Base-by-base conservation (phyloP, 2,329 filamentous ascomycete species). In the Colletotrichum godetiae region DNA sequence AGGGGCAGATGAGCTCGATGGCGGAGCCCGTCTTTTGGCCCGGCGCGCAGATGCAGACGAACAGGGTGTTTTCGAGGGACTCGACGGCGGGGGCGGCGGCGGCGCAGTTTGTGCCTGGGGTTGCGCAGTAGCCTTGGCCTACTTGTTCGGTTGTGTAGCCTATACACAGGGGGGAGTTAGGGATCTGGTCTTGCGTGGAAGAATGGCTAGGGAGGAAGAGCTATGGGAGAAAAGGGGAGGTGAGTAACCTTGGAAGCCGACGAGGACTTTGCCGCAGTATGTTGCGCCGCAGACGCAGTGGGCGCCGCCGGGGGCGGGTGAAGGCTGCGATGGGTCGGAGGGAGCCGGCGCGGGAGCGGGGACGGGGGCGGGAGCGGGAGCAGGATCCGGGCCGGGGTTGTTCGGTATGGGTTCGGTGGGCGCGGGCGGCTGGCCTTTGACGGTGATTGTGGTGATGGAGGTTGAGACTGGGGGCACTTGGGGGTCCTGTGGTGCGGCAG, bases 211-310 rank as follows among this genome's bases (percentile, higher is more conserved):
- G n/a, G n/a, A n/a, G n/a, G n/a, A 4, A 11, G 33, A 35, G 35
- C 12, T 13, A 12, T 37, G 37, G 6, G 37, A n/a, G 42, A n/a
- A 15, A 46, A 6, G 15, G 19, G 5, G 15, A n/a, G 42, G 0
- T 3, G 6, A 1, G 42, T 5, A n/a, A 75, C 74, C 69, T 62
- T 75, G 74, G 63, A 67, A 75, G 46, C 56, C 69, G 77, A 81
- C 79, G 24, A 85, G 77, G 13, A 85, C 83, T 1, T 80, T 78
- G 11, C 82, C 82, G 72, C 83, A 85, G 70, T 85, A 85, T 3
- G 83, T 85, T 67, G 84, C 84, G 67, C 83, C 83, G 73, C 83
- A 85, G 72, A 84, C 80, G 75, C 83, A 85, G 65, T 81, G 80
- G 19, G 83, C 76, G 2, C 79, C 82, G 10, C 77, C 72, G 31